Conservation (phyloP, 768 basidiomycete species). For the Auriculariales sp. region DNA sequence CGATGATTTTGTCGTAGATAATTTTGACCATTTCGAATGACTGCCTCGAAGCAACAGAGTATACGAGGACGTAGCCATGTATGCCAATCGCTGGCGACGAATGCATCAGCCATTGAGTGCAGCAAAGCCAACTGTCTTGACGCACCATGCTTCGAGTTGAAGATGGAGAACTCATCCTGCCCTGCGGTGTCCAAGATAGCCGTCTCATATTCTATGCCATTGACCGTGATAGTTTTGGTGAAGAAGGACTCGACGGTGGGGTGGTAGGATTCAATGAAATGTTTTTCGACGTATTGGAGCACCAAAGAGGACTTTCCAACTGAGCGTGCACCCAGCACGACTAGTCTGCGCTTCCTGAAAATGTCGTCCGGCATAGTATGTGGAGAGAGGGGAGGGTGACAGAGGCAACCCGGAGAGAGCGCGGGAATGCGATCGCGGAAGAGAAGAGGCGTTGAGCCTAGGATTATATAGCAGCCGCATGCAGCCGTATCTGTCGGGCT, state of each 20-base stretch:
- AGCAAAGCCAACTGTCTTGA: too few species aligned
- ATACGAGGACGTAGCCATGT: constrained; percentile 92
- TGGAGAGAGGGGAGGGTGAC: constrained; percentile 4
- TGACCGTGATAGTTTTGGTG: constrained; percentile 72
- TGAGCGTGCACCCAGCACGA: constrained; percentile 73
- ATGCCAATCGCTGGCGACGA: too few species aligned
- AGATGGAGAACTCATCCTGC: constrained; percentile 95
- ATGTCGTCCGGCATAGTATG: constrained; percentile 4
- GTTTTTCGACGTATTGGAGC: constrained; percentile 84
- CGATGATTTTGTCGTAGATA: constrained; percentile 84
- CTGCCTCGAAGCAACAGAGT: constrained; percentile 76
- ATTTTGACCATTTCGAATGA: constrained; percentile 93
- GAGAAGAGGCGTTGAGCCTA: constrained; percentile 6
- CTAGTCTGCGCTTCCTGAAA: constrained; percentile 77
- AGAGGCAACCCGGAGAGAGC: not conserved
- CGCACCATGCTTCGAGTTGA: constrained; percentile 90
- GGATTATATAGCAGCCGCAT: too few species aligned
- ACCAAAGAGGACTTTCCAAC: constrained; percentile 92
- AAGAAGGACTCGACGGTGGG: constrained; percentile 89
- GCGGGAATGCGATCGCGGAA: constrained; percentile 4
- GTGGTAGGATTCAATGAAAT: constrained; percentile 86
- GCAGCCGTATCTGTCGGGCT: too few species aligned
- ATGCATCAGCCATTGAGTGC: too few species aligned
- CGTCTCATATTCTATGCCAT: constrained; percentile 85
- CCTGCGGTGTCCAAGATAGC: constrained; percentile 98